Evolutionary conservation across 768 basidiomycete genomes (phyloP).

Genomic region (Rossbeevera mucosa): DNA sequence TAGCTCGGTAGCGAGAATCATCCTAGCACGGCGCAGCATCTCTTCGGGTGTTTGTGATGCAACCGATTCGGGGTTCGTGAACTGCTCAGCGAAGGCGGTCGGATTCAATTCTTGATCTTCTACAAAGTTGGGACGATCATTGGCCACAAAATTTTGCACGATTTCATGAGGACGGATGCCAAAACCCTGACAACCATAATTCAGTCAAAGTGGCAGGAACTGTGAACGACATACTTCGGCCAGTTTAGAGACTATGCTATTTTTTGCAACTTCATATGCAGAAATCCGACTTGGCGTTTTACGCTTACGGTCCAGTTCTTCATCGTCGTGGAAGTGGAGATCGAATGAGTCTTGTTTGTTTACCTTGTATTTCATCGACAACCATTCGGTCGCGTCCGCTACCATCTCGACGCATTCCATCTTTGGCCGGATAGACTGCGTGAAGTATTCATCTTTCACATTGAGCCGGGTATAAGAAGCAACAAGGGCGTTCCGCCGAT

Average conservation of each 20-base stretch:
- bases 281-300: constrained; percentile 84
- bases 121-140: constrained; percentile 58
- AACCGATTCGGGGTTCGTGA: constrained; percentile 60
- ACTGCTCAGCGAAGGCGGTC: constrained; percentile 79
- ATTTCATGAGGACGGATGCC: constrained; percentile 79
- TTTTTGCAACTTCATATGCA: constrained; percentile 80
- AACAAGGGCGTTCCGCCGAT: constrained; percentile 61
- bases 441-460: constrained; percentile 71
- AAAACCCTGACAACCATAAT: constrained; percentile 55
- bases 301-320: constrained; percentile 53
- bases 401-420: constrained; percentile 84
- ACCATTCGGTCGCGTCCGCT: constrained; percentile 88
- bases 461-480: constrained; percentile 65
- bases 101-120: constrained; percentile 84
- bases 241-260: constrained; percentile 67
- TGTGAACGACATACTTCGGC: constrained; percentile 58
- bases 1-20: constrained; percentile 85
- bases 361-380: constrained; percentile 78
- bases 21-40: constrained; percentile 65
- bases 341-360: constrained; percentile 59
- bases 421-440: constrained; percentile 58
- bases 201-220: background rate
- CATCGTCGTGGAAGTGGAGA: constrained; percentile 70
- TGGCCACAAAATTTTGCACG: constrained; percentile 74
- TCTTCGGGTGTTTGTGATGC: constrained; percentile 61